phyloP scores from a whole-genome alignment of 257 asterid genomes.

The Cordia subcordata region DNA sequence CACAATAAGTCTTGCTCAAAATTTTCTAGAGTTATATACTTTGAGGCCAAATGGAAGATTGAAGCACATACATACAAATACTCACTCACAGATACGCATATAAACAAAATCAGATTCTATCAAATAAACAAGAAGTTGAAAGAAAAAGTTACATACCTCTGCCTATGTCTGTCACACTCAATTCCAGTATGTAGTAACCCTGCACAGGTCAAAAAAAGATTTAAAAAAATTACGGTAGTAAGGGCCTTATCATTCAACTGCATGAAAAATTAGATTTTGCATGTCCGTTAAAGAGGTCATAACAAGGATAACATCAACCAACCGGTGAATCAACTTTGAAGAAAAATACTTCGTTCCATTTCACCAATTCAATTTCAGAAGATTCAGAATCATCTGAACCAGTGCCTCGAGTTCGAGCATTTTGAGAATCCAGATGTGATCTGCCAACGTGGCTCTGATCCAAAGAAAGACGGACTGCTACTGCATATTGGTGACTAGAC shows the following conservation, averaged over 20 bases:
- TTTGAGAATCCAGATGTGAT: conserved; percentile 47
- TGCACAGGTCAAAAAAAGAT: conserved; percentile 24
- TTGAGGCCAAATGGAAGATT: background rate
- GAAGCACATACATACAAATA: background rate
- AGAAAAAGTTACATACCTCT: conserved; percentile 45
- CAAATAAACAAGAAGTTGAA: background rate
- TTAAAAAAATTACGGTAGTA: background rate
- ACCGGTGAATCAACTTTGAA: conserved; percentile 81
- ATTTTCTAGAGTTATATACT: too few relatives aligned
- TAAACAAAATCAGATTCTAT: too few relatives aligned
- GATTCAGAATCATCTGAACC: conserved; percentile 40
- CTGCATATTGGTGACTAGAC: conserved; percentile 62
- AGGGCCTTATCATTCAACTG: background rate
- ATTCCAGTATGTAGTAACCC: conserved; percentile 70
- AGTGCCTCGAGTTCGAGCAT: conserved; percentile 74
- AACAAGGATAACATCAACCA: conserved; percentile 20
- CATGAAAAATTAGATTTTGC: background rate
- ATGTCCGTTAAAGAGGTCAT: background rate
- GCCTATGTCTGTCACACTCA: conserved; percentile 62
- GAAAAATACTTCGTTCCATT: conserved; percentile 94
- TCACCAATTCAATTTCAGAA: conserved; percentile 50
- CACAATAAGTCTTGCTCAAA: too few relatives aligned
- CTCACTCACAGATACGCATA: background rate
- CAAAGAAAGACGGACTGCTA: conserved; percentile 52
- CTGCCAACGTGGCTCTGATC: conserved; percentile 37